Evolutionary conservation across 1,284 basidiomycete species (phyloP).

Genomic region (Ceratobasidium sp.): DNA sequence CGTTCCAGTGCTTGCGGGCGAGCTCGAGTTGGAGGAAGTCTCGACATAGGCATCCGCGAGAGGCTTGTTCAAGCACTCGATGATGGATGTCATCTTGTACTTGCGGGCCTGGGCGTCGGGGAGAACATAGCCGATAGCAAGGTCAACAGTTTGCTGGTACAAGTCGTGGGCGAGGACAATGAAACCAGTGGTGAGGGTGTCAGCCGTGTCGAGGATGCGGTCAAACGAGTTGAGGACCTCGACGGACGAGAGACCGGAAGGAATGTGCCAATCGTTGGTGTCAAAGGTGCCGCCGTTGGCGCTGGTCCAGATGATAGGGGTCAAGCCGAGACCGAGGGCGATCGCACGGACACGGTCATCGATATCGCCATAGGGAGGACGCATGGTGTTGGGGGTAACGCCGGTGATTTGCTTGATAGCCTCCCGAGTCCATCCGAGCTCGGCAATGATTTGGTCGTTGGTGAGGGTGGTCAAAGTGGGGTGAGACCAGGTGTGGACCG

Average conservation of each 20-base stretch:
- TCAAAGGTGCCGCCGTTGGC: slow-evolving; percentile 44
- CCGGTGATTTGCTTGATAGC: slow-evolving; percentile 50
- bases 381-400: slow-evolving; percentile 40
- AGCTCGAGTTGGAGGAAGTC: slow-evolving; percentile 32
- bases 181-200: slow-evolving; percentile 39
- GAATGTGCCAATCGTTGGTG: slow-evolving; percentile 43
- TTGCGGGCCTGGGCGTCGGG: slow-evolving; percentile 40
- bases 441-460: no score
- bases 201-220: slow-evolving; percentile 36
- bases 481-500: slow-evolving; percentile 55
- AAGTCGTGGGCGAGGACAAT: slow-evolving; percentile 44
- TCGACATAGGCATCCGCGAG: slow-evolving; percentile 41
- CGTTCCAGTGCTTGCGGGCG: not conserved
- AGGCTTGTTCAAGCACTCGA: slow-evolving; percentile 41
- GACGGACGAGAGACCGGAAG: slow-evolving; percentile 30
- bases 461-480: slow-evolving; percentile 46
- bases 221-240: slow-evolving; percentile 39
- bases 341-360: slow-evolving; percentile 60
- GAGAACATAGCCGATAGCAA: slow-evolving; percentile 44
- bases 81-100: slow-evolving; percentile 41
- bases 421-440: slow-evolving; percentile 57
- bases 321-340: slow-evolving; percentile 50
- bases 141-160: slow-evolving; percentile 43
- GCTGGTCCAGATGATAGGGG: slow-evolving; percentile 51
- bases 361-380: slow-evolving; percentile 52